phyloP scores from a whole-genome alignment of 371 early-diverging fungal genomes.

The Saksenaea oblongispora region DNA sequence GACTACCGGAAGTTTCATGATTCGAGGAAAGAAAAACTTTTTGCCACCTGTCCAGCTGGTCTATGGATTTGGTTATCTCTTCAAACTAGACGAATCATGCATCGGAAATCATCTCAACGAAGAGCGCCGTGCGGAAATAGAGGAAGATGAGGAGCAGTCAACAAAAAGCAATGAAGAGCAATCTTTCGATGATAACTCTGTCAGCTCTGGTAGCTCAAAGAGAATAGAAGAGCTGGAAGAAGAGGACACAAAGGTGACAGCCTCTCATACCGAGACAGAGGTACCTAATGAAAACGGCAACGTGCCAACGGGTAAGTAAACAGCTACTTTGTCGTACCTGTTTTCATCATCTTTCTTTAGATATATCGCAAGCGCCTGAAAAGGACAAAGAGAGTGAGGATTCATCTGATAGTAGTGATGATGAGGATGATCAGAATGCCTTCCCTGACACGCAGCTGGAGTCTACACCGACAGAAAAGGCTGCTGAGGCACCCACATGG shows the following conservation, averaged over 20 bases:
- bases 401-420: conserved; percentile 35
- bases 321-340: background rate
- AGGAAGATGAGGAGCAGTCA: conserved; percentile 10
- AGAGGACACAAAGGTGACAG: too few species aligned
- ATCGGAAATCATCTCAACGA: conserved; percentile 71
- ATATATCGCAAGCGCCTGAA: background rate
- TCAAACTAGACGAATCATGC: conserved; percentile 82
- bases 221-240: background rate
- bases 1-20: conserved; percentile 96
- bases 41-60: conserved; percentile 94
- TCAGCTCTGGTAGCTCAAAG: background rate
- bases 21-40: conserved; percentile 96
- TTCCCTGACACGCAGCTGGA: conserved; percentile 66
- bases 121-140: conserved; percentile 24
- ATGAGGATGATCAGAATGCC: conserved; percentile 43
- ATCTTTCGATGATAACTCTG: conserved; percentile 8
- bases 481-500: conserved; percentile 18
- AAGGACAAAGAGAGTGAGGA: conserved; percentile 23
- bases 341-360: too few species aligned
- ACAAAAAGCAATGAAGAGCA: background rate
- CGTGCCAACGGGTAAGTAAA: background rate
- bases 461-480: conserved; percentile 12
- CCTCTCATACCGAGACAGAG: too few species aligned
- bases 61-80: conserved; percentile 96
- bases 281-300: background rate